phyloP scores from a whole-genome alignment of 2,329 filamentous ascomycete species.

The Albifimbria verrucaria region DNA sequence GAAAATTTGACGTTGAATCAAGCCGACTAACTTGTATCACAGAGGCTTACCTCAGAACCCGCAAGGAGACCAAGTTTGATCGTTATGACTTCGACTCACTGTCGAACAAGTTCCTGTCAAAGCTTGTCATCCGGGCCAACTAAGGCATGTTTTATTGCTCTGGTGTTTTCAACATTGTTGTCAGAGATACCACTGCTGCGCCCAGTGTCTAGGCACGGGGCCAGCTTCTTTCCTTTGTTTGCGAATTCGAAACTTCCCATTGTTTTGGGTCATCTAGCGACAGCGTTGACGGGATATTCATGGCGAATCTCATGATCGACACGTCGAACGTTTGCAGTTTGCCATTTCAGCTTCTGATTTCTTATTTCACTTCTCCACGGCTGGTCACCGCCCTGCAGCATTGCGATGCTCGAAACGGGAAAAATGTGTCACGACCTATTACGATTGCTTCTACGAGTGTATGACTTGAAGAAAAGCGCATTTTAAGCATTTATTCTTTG shows the following conservation, averaged over 20 bases:
- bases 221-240: slow-evolving; percentile 25
- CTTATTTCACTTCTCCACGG: slow-evolving; percentile 23
- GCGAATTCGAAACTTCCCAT: slow-evolving; percentile 2
- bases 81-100: slow-evolving; percentile 89
- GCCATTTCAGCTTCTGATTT: slow-evolving; percentile 18
- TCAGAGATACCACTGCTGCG: slow-evolving; percentile 12
- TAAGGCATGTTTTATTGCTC: slow-evolving; percentile 35
- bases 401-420: slow-evolving; percentile 26
- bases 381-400: slow-evolving; percentile 30
- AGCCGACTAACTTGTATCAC: slow-evolving; percentile 20
- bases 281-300: slow-evolving; percentile 40
- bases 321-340: slow-evolving; percentile 14
- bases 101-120: slow-evolving; percentile 96
- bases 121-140: slow-evolving; percentile 93
- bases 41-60: slow-evolving; percentile 85
- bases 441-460: slow-evolving; percentile 38
- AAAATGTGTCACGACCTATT: slow-evolving; percentile 34
- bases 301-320: slow-evolving; percentile 17
- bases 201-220: slow-evolving; percentile 6
- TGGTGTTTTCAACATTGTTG: slow-evolving; percentile 14
- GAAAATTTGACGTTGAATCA: not conserved
- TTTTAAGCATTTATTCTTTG: slow-evolving; percentile 22
- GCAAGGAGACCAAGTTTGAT: slow-evolving; percentile 79
- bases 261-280: slow-evolving; percentile 38
- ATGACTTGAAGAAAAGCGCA: slow-evolving; percentile 38